Base-by-base conservation (phyloP, 1,284 basidiomycete genomes). In the Puccinia novopanici region DNA sequence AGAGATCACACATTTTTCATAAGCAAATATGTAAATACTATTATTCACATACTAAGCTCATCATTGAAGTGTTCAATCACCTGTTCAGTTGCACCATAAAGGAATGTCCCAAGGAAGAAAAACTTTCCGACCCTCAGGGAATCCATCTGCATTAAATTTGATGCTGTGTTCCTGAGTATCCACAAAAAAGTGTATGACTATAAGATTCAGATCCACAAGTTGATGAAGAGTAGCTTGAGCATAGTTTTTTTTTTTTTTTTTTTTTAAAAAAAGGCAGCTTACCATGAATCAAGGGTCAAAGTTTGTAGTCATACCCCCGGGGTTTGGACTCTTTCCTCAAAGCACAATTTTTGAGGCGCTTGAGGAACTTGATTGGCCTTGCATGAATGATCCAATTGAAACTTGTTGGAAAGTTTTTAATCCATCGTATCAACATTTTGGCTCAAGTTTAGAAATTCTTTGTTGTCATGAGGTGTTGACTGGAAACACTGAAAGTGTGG, bases 251-350 rank as follows among this genome's bases (percentile, higher is more conserved):
- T 34, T 34, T 34, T 34, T 34, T 34, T 4, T 34, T 34, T 34
- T 34, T 34, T 34, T 1, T 2, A 34, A 24, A 22, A 71, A 50
- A n/a, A 24, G 22, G 45, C 22, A 55, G 82, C 84, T 88, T 86
- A 94, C 93, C n/a, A 93, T 76, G 86, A 90, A 98, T 37, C 95
- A 91, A 45, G 93, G 92, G 84, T 98, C 95, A 86, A 90, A 88
- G 95, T 90, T 86, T 98, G 95, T 92, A 91, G 81, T 94, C 92
- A 13, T 90, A 88, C 86, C 97, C 94, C 84, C 93, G 93, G 40
- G 93, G 90, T 84, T 96, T 94, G 85, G 96, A 99, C 83, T 99
- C 94, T 87, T 99, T 99, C 82, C 98, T 90, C 81, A 98, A 90
- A 0, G 95, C 92, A 15, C 93, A 96, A 37, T 90, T 90, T 82